Base-by-base conservation (phyloP, 805 yeast genomes). In the Yamadazyma akitaensis region DNA sequence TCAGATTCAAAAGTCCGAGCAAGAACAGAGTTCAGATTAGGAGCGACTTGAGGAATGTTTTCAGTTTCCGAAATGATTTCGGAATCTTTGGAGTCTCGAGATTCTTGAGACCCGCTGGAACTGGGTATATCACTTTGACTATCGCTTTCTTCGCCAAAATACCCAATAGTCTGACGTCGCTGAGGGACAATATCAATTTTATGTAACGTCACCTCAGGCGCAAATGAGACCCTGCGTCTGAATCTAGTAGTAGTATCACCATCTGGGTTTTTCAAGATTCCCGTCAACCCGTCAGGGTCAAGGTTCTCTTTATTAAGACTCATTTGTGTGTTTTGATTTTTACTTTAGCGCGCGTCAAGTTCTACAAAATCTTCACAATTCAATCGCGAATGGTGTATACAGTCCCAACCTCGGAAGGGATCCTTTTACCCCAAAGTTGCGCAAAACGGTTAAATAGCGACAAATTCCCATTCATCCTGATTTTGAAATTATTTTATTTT, bases 201-300 rank as follows among this genome's bases (percentile, higher is more conserved):
- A 56, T 82, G 87, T 35, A 83, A 68, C 2, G 85, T 82, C 0
- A 82, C 88, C 53, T 82, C 87, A 1, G 86, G 86, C 0, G 91
- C 91, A 70, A 86, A 86, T 4, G 89, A 82, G 5, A 86, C 92
- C 21, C 92, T 64, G 47, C 92, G 64, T 14, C 43, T 38, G 19
- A 39, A 44, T 14, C 43, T 6, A 5, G 47, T 34, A 16, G 43
- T 26, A 13, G 25, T 34, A 9, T 30, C 47, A 3, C 17, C 43
- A 17, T 32, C 43, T 11, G 32, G 21, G 13, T 14, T 10, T 25
- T 46, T 46, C 46, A 46, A 46, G 26, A 46, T 46, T 9, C 49
- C 43, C 24, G 45, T 46, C 26, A 41, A 36, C 34, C 42, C 47
- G 11, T 42, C 44, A 2, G 51, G 51, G 35, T 52, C 53, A 16